Evolutionary conservation across 805 yeast species (phyloP), one percentile per base, ranked within the genome.

Genomic region (Ogataea minuta): DNA sequence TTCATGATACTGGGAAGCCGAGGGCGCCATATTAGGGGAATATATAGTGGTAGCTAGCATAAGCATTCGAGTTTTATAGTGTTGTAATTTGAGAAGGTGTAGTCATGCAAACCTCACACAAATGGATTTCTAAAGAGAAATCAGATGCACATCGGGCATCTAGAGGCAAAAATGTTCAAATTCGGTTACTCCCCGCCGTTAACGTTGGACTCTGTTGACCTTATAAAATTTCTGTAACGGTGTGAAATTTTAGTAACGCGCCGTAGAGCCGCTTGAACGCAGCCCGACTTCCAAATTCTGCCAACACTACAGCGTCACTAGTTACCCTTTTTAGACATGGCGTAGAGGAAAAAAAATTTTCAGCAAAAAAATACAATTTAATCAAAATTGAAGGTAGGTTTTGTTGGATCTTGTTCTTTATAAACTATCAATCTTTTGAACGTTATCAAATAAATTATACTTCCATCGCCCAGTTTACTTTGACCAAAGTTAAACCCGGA

Each of bases 401-500:
- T 31, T 36, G 34, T 40, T 33, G 39, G 41, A 36, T 39, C 41
- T 38, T 43, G 34, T 43, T 43, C 43, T 43, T 43, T 34, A 26
- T 32, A 20, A 39, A 32, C 34, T 30, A 32, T 32, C 42, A 28
- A 30, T 39, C 42, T 32, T 39, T 32, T 39, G 42, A 34, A 33
- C 42, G 21, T 34, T 34, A 30, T 27, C 39, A 39, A 37, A 37
- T 32, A 34, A 30, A 30, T 34, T 40, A 36, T 43, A 39, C 44
- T 32, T 43, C 47, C 47, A 43, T 39, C 28, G 39, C 47, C 38
- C 23, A 39, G 47, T 43, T 39, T 43, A 35, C 39, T 36, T 34
- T 34, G 13, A 7, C 19, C 26, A 10, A 26, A 36, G 45, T 41
- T 36, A 40, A 44, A 40, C 43, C 35, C 26, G 48, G 45, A 44